Conservation (phyloP, 768 basidiomycete genomes). For the Lactarius deliciosus region DNA sequence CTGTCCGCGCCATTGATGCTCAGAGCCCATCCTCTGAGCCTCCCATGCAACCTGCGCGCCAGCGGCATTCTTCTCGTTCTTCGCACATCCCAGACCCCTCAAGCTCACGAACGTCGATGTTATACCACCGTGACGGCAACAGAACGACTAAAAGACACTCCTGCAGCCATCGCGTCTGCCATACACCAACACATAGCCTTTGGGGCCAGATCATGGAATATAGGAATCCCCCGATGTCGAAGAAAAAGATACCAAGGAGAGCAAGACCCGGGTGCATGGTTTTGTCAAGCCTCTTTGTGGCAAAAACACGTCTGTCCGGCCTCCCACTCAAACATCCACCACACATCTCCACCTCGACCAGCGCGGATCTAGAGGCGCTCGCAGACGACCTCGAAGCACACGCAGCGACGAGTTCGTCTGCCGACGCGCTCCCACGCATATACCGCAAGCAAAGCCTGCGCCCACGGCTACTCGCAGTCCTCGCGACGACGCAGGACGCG, state of each 20-base stretch:
- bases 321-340: constrained; percentile 20
- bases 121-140: neutral
- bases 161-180: constrained; percentile 19
- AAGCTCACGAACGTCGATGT: neutral
- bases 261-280: neutral
- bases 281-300: constrained; percentile 21
- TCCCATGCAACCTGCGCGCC: constrained; percentile 47
- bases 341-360: constrained; percentile 13
- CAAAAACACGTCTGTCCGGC: constrained; percentile 13
- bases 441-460: constrained; percentile 13
- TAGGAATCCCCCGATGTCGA: neutral
- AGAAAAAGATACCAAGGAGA: neutral
- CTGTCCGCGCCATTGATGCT: constrained; percentile 75
- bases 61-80: constrained; percentile 30
- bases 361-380: constrained; percentile 16
- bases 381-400: constrained; percentile 22
- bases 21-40: constrained; percentile 78
- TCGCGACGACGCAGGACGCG: constrained; percentile 19
- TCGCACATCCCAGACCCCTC: constrained; percentile 5
- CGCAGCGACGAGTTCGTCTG: neutral
- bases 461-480: constrained; percentile 12
- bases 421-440: constrained; percentile 14
- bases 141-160: neutral
- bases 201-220: constrained; percentile 12
- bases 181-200: constrained; percentile 23